Percentiles rank a stretch among this genome's conserved stretches.
These are phyloP conservation scores for Yamadazyma olivae DNA, from an alignment of 805 yeast genomes.

Conservation along the genomic window DNA sequence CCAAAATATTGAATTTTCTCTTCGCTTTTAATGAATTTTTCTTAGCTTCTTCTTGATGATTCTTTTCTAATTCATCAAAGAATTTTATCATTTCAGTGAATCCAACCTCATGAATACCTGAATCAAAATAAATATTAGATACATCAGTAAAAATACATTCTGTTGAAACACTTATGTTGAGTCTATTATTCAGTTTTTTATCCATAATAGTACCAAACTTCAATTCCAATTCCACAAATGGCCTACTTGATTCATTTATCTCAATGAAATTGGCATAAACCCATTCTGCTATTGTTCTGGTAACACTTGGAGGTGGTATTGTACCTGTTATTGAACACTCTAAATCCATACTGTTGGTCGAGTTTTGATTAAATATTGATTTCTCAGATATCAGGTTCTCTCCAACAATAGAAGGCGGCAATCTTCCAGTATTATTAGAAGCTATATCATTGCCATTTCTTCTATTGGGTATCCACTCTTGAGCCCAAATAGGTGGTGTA, in stretches of 20 bases:
- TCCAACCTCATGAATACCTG: constrained; percentile 63
- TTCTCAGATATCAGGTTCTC: constrained; percentile 16
- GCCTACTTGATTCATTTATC: constrained; percentile 52
- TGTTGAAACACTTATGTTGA: constrained; percentile 63
- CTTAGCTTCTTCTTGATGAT: constrained; percentile 40
- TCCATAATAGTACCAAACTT: constrained; percentile 72
- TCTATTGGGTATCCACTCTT: constrained; percentile 53
- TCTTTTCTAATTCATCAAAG: constrained; percentile 51
- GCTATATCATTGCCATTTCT: constrained; percentile 2
- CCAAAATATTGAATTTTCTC: constrained; percentile 56
- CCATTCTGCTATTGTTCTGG: constrained; percentile 85
- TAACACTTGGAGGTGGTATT: constrained; percentile 75
- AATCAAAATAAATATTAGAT: constrained; percentile 54
- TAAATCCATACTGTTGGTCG: constrained; percentile 33
- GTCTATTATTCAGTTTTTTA: constrained; percentile 57
- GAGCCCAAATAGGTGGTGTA: constrained; percentile 82
- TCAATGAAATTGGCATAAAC: constrained; percentile 76
- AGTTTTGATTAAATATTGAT: constrained; percentile 27
- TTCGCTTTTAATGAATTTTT: constrained; percentile 28
- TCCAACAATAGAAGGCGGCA: background rate
- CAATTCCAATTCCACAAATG: constrained; percentile 64
- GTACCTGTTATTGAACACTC: constrained; percentile 66
- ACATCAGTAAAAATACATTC: constrained; percentile 62
- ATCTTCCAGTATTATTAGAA: background rate
- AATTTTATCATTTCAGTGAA: constrained; percentile 55